Evolutionary conservation across 805 yeast genomes (phyloP).

Genomic region (Myxozyma mucilagina): DNA sequence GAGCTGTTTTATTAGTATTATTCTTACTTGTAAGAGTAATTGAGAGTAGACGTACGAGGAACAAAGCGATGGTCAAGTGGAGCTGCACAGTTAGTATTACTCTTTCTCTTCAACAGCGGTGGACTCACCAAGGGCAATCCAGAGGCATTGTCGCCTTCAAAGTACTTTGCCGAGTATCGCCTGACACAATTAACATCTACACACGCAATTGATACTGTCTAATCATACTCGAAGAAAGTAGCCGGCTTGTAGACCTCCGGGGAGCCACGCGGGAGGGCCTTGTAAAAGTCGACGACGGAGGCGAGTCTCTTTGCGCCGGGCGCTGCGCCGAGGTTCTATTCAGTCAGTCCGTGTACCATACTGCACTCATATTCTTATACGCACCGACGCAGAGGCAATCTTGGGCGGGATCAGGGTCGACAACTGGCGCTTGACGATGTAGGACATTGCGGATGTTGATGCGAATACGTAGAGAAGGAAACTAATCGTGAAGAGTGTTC

Average conservation of each 20-base stretch:
- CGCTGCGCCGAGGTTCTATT: conserved; percentile 84
- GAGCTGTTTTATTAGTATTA: conserved; percentile 51
- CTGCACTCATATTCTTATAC: conserved; percentile 38
- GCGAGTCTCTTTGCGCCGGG: conserved; percentile 97
- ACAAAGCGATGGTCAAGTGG: conserved; percentile 23
- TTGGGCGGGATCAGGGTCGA: conserved; percentile 98
- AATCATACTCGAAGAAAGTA: conserved; percentile 34
- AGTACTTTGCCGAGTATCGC: conserved; percentile 76
- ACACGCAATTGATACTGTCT: background rate
- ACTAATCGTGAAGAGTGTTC: background rate
- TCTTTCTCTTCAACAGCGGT: background rate
- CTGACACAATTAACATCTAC: background rate
- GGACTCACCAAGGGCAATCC: conserved; percentile 63
- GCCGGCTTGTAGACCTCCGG: conserved; percentile 62
- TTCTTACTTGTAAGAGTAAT: background rate
- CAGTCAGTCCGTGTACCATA: no score
- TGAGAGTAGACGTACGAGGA: conserved; percentile 42
- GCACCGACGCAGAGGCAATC: conserved; percentile 91
- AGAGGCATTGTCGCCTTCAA: conserved; percentile 78
- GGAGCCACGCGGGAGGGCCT: conserved; percentile 94
- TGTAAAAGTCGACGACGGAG: conserved; percentile 92
- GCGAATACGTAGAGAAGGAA: background rate
- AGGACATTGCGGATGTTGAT: conserved; percentile 57
- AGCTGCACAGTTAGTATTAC: conserved; percentile 9
- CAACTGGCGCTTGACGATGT: conserved; percentile 85